Percentiles rank a stretch among this genome's conserved stretches.
phyloP scores from a whole-genome alignment of 495 filamentous ascomycete species.

The Penicillium chermesinum region DNA sequence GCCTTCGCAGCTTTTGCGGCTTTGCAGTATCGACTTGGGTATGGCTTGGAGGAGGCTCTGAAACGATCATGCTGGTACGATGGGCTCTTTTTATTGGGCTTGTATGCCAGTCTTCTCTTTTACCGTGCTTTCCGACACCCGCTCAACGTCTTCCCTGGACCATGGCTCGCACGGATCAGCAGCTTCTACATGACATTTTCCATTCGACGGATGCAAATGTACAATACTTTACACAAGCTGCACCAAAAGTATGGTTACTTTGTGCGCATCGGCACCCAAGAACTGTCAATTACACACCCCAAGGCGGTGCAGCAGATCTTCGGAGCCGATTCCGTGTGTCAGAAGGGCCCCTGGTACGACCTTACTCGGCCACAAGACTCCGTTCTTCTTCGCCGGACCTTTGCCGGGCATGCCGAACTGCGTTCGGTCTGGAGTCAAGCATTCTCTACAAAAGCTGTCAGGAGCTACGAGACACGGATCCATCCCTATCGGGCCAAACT shows the following conservation, averaged over 20 bases:
- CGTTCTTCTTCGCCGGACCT: conserved; percentile 34
- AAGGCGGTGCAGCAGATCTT: conserved; percentile 29
- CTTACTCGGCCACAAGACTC: conserved; percentile 23
- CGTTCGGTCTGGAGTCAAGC: conserved; percentile 38
- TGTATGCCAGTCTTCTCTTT: conserved; percentile 25
- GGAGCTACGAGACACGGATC: conserved; percentile 32
- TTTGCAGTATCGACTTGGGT: too few relatives aligned
- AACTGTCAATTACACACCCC: conserved; percentile 38
- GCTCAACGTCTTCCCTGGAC: conserved; percentile 34
- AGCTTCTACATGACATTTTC: conserved; percentile 20
- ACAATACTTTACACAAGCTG: conserved; percentile 27
- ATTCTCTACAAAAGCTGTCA: conserved; percentile 31
- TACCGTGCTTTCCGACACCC: conserved; percentile 34
- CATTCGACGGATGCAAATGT: conserved; percentile 21
- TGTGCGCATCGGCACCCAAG: conserved; percentile 30
- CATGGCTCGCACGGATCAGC: conserved; percentile 29
- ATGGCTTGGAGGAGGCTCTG: too few relatives aligned
- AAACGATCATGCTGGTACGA: too few relatives aligned
- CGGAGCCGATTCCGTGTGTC: conserved; percentile 23
- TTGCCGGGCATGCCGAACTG: conserved; percentile 28
- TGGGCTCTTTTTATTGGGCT: too few relatives aligned
- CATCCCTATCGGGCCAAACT: conserved; percentile 22
- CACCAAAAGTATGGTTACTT: conserved; percentile 45
- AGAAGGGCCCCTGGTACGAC: conserved; percentile 42
- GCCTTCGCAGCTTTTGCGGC: too few relatives aligned